Base-by-base conservation (phyloP, 1,284 basidiomycete genomes). In the Pisolithus thermaeus region DNA sequence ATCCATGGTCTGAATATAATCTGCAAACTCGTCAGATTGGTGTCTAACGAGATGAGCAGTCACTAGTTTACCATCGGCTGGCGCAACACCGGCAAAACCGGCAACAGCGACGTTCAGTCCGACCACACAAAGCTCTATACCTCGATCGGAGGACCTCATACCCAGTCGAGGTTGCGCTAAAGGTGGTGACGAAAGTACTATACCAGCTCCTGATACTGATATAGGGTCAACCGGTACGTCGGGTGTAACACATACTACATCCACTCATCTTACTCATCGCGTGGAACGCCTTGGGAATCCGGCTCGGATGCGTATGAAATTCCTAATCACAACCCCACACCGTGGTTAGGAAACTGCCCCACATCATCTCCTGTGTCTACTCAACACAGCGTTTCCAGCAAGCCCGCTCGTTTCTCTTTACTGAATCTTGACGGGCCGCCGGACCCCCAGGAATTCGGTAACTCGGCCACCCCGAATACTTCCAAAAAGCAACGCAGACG, bases 401-500 rank as follows among this genome's bases (percentile, higher is more conserved):
- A 53, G 27, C 52, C 28, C 41, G 48, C 54, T 46, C 52, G 68
- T 47, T 53, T 68, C 2, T 75, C 79, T 12, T 55, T 86, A 20
- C 68, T 86, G 27, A 87, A 87, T 56, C 71, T 87, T 12, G 66
- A 64, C 23, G 79, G 80, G 1, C 76, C 77, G n/a, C 75, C 68
- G 41, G 67, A 62, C 25, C 37, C 25, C 20, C 60, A 64, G 39
- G 64, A 68, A 32, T 59, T 59, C 36, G 73, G 71, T 36, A 61
- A 63, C n/a, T 61, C 64, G 23, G 59, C 58, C 28, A 56, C 58
- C 23, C 37, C 59, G 51, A 53, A 59, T 30, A 64, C 63, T 49
- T 60, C 72, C 39, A 73, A 65, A 57, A 78, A 71, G 63, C 83
- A 74, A 58, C 78, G 79, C 50, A 82, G 72, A 59, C 70, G 77